These are phyloP conservation scores for Vachellia pachyceras DNA, from an alignment of 306 rosid genomes.

Conservation along the genomic window DNA sequence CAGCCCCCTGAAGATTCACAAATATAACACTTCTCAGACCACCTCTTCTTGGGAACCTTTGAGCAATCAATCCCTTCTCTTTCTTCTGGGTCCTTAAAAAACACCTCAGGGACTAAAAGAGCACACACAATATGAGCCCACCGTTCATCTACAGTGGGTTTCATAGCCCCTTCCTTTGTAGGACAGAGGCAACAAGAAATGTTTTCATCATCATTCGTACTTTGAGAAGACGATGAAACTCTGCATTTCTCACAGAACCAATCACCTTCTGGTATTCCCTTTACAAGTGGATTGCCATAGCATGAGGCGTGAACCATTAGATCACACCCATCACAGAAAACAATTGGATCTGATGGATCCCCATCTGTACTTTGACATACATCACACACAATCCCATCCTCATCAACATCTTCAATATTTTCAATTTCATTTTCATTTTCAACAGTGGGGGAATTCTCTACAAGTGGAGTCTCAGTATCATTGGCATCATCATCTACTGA, in stretches of 20 bases:
- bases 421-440: neutral
- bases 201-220: slow-evolving; percentile 17
- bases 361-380: slow-evolving; percentile 89
- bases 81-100: slow-evolving; percentile 73
- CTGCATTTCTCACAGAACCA: slow-evolving; percentile 21
- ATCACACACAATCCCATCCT: slow-evolving; percentile 63
- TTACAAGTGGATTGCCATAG: slow-evolving; percentile 69
- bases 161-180: neutral
- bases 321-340: slow-evolving; percentile 86
- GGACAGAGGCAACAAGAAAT: slow-evolving; percentile 65
- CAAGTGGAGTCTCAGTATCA: neutral
- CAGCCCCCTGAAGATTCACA: slow-evolving; percentile 18
- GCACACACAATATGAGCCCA: slow-evolving; percentile 89
- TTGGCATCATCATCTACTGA: neutral
- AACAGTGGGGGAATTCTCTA: neutral
- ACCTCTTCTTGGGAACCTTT: slow-evolving; percentile 62
- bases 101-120: slow-evolving; percentile 79
- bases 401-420: slow-evolving; percentile 7
- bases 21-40: slow-evolving; percentile 40
- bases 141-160: slow-evolving; percentile 34
- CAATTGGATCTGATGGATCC: slow-evolving; percentile 76
- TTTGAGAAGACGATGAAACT: neutral
- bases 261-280: slow-evolving; percentile 49
- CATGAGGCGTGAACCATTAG: slow-evolving; percentile 88
- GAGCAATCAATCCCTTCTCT: slow-evolving; percentile 83